Percentiles rank a stretch among this genome's conserved stretches.
Evolutionary conservation across 2,329 filamentous ascomycete genomes (phyloP).

Genomic region (Ceratocystis cubensis): DNA sequence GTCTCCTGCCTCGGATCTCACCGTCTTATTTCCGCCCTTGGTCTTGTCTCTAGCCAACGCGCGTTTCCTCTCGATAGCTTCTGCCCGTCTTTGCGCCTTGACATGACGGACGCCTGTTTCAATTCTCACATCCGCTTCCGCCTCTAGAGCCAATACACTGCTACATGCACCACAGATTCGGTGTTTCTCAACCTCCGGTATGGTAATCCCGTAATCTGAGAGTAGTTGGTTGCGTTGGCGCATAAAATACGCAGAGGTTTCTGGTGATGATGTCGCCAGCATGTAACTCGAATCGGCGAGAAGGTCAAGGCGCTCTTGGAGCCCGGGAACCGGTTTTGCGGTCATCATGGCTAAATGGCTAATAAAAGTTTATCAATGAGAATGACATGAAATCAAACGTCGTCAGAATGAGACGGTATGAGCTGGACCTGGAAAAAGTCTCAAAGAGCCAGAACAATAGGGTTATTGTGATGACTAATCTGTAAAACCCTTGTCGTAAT

Average conservation of each 20-base stretch:
- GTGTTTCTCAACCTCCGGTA: slow-evolving; percentile 39
- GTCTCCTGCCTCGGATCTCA: neutral
- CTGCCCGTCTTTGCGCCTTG: neutral
- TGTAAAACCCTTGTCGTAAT: no score
- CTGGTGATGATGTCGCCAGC: slow-evolving; percentile 39
- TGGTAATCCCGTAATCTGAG: slow-evolving; percentile 34
- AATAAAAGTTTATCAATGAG: neutral
- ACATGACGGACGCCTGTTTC: slow-evolving; percentile 12
- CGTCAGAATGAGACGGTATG: no score
- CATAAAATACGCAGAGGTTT: slow-evolving; percentile 49
- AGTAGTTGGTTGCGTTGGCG: slow-evolving; percentile 39
- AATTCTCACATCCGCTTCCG: slow-evolving; percentile 27
- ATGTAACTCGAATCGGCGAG: slow-evolving; percentile 49
- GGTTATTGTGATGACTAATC: neutral
- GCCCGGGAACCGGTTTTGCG: slow-evolving; percentile 7
- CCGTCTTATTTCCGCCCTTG: neutral
- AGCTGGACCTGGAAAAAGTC: neutral
- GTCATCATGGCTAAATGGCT: neutral
- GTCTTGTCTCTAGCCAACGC: neutral
- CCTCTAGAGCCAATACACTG: slow-evolving; percentile 44
- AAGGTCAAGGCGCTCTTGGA: slow-evolving; percentile 17
- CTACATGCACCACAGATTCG: slow-evolving; percentile 49
- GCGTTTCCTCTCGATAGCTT: neutral
- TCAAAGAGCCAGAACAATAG: neutral
- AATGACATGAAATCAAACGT: neutral